These are phyloP conservation scores for Orychophragmus violaceus DNA, from an alignment of 345 rosid species.

Conservation along the genomic window DNA sequence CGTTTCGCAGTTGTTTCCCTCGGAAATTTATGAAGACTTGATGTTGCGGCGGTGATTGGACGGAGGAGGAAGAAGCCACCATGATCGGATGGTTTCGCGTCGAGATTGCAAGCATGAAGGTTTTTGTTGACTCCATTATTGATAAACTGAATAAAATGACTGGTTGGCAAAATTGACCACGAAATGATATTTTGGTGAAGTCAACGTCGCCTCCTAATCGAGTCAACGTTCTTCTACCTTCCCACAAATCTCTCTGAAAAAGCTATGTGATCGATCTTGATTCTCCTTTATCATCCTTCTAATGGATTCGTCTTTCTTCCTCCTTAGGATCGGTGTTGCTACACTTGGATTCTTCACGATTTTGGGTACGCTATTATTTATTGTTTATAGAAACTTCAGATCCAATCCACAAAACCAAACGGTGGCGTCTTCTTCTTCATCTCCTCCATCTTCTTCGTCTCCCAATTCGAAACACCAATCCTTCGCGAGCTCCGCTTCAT, in stretches of 20 bases:
- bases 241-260: background rate
- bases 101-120: background rate
- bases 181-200: background rate
- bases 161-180: background rate
- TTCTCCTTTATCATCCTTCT: background rate
- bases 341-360: background rate
- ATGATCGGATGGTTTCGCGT: background rate
- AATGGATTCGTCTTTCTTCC: background rate
- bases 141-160: background rate
- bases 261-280: background rate
- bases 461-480: background rate
- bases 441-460: background rate
- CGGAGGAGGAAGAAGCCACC: background rate
- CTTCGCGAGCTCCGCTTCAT: background rate
- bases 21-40: conserved; percentile 16
- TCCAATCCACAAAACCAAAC: background rate
- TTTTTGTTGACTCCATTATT: background rate
- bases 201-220: background rate
- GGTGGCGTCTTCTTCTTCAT: background rate
- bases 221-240: background rate
- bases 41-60: background rate
- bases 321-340: background rate
- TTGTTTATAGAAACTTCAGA: background rate
- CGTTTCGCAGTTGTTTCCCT: background rate
- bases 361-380: background rate